Conservation (phyloP, 2,329 filamentous ascomycete species). For the Malbranchea cinnamomea region DNA sequence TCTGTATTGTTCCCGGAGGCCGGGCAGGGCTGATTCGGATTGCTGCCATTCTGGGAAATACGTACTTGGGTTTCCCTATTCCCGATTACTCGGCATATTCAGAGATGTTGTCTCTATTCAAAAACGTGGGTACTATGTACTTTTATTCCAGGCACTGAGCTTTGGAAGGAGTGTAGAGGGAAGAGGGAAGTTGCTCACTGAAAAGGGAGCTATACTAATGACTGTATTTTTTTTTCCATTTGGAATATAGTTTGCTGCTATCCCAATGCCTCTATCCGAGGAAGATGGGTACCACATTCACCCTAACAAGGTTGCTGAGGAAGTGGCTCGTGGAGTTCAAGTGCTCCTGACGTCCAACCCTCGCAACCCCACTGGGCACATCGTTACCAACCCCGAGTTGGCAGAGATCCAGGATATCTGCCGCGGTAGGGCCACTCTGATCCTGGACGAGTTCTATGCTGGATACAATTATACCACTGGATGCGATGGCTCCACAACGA, state of each 20-base stretch:
- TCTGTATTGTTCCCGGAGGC: constrained; percentile 87
- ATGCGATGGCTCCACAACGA: constrained; percentile 82
- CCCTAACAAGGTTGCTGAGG: constrained; percentile 80
- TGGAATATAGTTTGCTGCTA: constrained; percentile 54
- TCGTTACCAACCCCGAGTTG: constrained; percentile 71
- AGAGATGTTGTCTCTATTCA: constrained; percentile 91
- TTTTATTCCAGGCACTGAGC: no score
- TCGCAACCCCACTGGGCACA: constrained; percentile 81
- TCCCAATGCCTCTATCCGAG: constrained; percentile 70
- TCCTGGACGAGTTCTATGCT: constrained; percentile 93
- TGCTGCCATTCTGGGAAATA: constrained; percentile 81
- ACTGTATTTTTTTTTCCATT: background rate
- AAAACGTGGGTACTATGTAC: constrained; percentile 42
- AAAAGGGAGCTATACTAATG: background rate
- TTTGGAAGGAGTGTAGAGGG: background rate
- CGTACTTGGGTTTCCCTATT: constrained; percentile 87
- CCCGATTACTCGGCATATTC: constrained; percentile 95
- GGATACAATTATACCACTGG: constrained; percentile 91
- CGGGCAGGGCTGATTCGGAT: constrained; percentile 88
- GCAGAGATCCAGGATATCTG: constrained; percentile 87
- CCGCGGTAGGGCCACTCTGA: constrained; percentile 75
- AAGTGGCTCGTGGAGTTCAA: constrained; percentile 70
- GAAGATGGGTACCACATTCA: constrained; percentile 88
- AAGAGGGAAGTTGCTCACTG: background rate
- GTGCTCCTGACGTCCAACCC: constrained; percentile 94